A percentile compares a stretch with the other conserved stretches of the same genome.
Evolutionary conservation across 2,329 filamentous ascomycete genomes (phyloP).

Genomic region (Colletotrichum limetticola): DNA sequence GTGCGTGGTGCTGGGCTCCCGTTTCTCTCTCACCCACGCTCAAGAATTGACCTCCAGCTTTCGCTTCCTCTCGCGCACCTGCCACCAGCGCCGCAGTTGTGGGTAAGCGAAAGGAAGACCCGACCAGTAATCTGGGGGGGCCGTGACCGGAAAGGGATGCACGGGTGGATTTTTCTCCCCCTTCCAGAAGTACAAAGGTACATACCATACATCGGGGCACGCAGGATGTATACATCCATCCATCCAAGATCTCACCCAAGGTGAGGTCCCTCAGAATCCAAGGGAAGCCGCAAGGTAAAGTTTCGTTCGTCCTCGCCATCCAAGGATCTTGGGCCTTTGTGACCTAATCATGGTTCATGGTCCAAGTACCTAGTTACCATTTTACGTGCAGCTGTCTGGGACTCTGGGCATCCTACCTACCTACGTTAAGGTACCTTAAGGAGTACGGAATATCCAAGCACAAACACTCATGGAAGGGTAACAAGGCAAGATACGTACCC

Average conservation of each 20-base stretch:
- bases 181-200: conserved; percentile 30
- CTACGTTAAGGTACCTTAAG: too few species aligned
- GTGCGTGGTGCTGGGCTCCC: conserved; percentile 32
- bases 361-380: neutral
- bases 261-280: neutral
- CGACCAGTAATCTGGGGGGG: conserved; percentile 17
- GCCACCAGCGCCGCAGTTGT: conserved; percentile 30
- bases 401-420: too few species aligned
- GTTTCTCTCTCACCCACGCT: conserved; percentile 7
- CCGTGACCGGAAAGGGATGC: conserved; percentile 29
- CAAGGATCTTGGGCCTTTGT: too few species aligned
- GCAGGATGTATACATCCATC: too few species aligned
- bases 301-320: too few species aligned
- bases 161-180: conserved; percentile 26
- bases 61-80: conserved; percentile 36
- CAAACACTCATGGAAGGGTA: neutral
- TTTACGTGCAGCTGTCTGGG: neutral
- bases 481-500: conserved; percentile 20
- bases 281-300: neutral
- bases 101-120: conserved; percentile 31
- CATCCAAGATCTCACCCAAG: neutral
- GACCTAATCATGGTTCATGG: too few species aligned
- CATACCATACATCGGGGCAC: neutral
- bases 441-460: too few species aligned
- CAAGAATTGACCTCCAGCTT: conserved; percentile 37